A percentile compares a stretch with the other conserved stretches of the same genome.
Evolutionary conservation across 805 yeast genomes (phyloP).

Genomic region (Kodamaea fukazawae): DNA sequence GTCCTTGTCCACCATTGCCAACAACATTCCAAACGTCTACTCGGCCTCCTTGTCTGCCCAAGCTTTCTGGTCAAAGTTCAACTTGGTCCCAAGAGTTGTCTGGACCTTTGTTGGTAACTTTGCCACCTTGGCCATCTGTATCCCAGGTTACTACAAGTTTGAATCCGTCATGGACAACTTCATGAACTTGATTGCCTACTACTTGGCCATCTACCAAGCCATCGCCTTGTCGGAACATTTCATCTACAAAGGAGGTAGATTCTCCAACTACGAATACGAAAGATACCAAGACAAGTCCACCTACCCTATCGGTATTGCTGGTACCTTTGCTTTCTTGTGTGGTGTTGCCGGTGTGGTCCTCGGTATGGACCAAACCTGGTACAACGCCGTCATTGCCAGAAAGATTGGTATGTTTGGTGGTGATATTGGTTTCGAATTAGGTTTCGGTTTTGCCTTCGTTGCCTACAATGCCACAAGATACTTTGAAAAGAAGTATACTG

Average conservation of each 20-base stretch:
- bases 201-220: constrained; percentile 80
- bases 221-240: constrained; percentile 78
- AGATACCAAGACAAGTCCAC: constrained; percentile 55
- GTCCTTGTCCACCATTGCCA: constrained; percentile 86
- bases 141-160: constrained; percentile 81
- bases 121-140: constrained; percentile 78
- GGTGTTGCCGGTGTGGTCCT: constrained; percentile 83
- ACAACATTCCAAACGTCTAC: constrained; percentile 92
- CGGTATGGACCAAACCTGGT: constrained; percentile 89
- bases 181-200: constrained; percentile 90
- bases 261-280: constrained; percentile 57
- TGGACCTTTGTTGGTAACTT: constrained; percentile 81
- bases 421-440: constrained; percentile 83
- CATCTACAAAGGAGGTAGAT: constrained; percentile 64
- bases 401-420: constrained; percentile 68
- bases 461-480: constrained; percentile 59
- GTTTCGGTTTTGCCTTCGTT: constrained; percentile 61
- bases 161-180: constrained; percentile 73
- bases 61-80: constrained; percentile 72
- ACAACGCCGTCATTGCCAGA: constrained; percentile 63
- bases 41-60: constrained; percentile 86
- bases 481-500: constrained; percentile 62
- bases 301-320: constrained; percentile 78
- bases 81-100: constrained; percentile 71
- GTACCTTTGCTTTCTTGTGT: constrained; percentile 69